A percentile compares a stretch with the other conserved stretches of the same genome.
Evolutionary conservation across 441 rosid genomes (phyloP).

Genomic region (Macaranga tanarius): DNA sequence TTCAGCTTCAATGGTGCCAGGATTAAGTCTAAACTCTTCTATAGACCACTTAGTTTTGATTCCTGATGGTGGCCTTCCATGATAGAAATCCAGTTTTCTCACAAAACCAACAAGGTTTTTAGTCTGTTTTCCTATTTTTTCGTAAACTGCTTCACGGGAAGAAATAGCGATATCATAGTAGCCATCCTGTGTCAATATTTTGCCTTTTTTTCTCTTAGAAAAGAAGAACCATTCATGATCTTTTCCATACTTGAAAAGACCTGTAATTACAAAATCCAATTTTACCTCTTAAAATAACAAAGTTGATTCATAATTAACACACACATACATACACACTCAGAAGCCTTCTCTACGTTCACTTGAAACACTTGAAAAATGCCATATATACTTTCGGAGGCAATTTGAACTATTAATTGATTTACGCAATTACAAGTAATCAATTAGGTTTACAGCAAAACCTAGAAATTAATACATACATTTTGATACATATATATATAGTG

Average conservation of each 20-base stretch:
- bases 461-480: too few relatives aligned
- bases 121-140: background rate
- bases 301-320: background rate
- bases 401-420: too few relatives aligned
- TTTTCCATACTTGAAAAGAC: background rate
- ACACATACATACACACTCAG: too few relatives aligned
- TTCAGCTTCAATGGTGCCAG: background rate
- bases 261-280: background rate
- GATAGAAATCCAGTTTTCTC: background rate
- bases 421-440: too few relatives aligned
- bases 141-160: background rate
- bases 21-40: constrained; percentile 2
- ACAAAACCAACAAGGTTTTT: background rate
- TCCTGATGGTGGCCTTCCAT: background rate
- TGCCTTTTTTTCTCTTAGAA: constrained; percentile 2
- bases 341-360: too few relatives aligned
- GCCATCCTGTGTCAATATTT: background rate
- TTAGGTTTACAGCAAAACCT: too few relatives aligned
- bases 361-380: background rate
- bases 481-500: too few relatives aligned
- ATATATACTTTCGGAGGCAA: too few relatives aligned
- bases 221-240: background rate
- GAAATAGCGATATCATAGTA: background rate
- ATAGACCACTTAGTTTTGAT: background rate
- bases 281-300: background rate